Percentiles rank a stretch among this genome's conserved stretches.
These are phyloP conservation scores for Anisogramma anomala DNA, from an alignment of 2,329 filamentous ascomycete species.

Conservation along the genomic window DNA sequence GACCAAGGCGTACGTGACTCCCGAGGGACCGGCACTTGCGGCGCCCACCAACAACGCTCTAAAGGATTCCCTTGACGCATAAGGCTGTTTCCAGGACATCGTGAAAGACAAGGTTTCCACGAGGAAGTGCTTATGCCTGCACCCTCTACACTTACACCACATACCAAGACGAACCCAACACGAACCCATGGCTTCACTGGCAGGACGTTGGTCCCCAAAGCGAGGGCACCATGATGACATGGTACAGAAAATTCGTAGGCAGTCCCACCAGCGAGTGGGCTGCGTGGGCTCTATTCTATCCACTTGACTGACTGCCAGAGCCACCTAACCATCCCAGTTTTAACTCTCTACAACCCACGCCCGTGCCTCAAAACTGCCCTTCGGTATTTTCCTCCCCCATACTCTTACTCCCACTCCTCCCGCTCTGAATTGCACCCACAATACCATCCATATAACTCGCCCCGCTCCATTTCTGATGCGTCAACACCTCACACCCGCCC, in stretches of 20 bases:
- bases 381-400: slow-evolving; percentile 96
- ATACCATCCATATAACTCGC: slow-evolving; percentile 75
- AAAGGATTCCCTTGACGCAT: slow-evolving; percentile 32
- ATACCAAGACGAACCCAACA: too few relatives aligned
- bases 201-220: too few relatives aligned
- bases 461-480: slow-evolving; percentile 78
- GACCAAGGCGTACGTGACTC: slow-evolving; percentile 77
- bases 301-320: too few relatives aligned
- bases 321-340: too few relatives aligned
- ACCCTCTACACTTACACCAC: too few relatives aligned
- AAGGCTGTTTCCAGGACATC: not conserved
- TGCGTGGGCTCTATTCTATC: too few relatives aligned
- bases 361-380: slow-evolving; percentile 39
- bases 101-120: slow-evolving; percentile 10
- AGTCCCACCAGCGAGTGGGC: too few relatives aligned
- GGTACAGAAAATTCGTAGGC: too few relatives aligned
- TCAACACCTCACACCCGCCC: slow-evolving; percentile 79
- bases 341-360: not conserved
- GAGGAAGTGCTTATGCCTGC: too few relatives aligned
- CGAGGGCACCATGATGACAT: too few relatives aligned
- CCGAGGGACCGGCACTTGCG: slow-evolving; percentile 44
- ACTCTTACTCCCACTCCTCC: slow-evolving; percentile 76
- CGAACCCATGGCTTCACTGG: too few relatives aligned
- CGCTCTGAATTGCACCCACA: slow-evolving; percentile 79
- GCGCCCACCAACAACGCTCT: slow-evolving; percentile 50